Conservation (phyloP, 345 rosid genomes). For the Trapa bicornis region DNA sequence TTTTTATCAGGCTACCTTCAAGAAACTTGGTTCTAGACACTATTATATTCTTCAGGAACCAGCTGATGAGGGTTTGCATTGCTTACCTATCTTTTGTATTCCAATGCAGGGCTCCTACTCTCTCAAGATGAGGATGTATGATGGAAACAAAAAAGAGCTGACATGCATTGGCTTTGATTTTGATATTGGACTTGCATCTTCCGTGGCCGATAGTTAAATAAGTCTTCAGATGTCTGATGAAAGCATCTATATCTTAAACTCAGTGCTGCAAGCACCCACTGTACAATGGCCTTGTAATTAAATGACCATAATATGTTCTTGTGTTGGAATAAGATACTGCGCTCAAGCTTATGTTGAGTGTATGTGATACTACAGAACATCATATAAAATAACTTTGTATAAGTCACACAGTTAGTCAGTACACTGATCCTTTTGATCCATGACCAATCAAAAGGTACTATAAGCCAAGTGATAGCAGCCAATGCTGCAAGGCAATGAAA, state of each 20-base stretch:
- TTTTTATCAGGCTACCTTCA: neutral
- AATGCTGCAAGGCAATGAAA: too few relatives aligned
- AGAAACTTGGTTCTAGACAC: neutral
- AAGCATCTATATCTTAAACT: neutral
- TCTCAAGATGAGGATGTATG: constrained; percentile 76
- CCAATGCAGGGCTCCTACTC: constrained; percentile 62
- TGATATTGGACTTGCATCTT: constrained; percentile 49
- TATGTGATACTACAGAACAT: too few relatives aligned
- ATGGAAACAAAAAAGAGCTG: constrained; percentile 37
- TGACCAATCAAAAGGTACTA: neutral
- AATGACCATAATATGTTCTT: neutral
- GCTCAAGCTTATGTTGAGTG: too few relatives aligned
- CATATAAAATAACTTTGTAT: too few relatives aligned
- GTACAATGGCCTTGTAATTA: neutral
- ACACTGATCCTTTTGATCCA: neutral
- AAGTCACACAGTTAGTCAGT: too few relatives aligned
- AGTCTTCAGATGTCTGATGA: neutral
- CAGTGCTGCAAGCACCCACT: neutral
- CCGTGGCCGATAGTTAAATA: constrained; percentile 40
- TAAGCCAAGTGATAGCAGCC: too few relatives aligned
- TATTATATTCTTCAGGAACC: neutral
- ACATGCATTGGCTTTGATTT: constrained; percentile 80
- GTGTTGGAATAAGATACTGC: neutral
- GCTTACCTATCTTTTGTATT: neutral
- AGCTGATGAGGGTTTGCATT: neutral